Evolutionary conservation across 1,139 yeast species (phyloP), one percentile per base, ranked within the genome.

Genomic region (Nakaseomyces sp.): DNA sequence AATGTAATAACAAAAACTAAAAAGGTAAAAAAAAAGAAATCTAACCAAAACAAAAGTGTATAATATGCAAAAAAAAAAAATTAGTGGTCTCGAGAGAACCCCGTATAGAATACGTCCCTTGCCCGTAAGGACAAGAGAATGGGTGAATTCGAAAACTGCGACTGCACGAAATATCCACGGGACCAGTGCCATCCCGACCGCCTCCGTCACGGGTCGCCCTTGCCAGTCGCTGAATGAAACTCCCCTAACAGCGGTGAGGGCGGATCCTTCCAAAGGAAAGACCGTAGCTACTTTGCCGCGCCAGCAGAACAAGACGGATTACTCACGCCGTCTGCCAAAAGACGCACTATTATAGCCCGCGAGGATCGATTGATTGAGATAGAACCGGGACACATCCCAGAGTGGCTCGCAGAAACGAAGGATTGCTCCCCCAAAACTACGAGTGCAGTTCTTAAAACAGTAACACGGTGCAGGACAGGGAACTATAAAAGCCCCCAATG

Each of bases 141-240:
- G 18, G 17, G 46, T 25, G 24, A 31, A 22, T 40, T 32, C 16
- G n/a, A n/a, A n/a, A n/a, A 41, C 20, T 20, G 42, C 37, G 33
- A 40, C 42, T 31, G 43, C 36, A 32, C 43, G 31, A 15, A 35
- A 22, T 37, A 18, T 13, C 32, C 32, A 25, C 32, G 28, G 38
- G 36, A 39, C 41, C 26, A 39, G 61, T 66, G 70, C 63, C 51
- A 58, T 64, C 69, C 69, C 64, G 60, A 53, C 57, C 69, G 69
- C 70, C 70, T 65, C 65, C 66, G 40, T 58, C 56, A 60, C 67
- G 68, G 69, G 68, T 59, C 61, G 56, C 54, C 54, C 52, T 56
- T 56, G 68, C 66, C 61, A n/a, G 63, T 60, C 52, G 70, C 69
- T 66, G 70, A 69, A 66, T 66, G 62, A 58, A 49, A 50, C 70